These are phyloP conservation scores for Citrus trifoliata DNA, from an alignment of 345 rosid genomes.

Conservation along the genomic window DNA sequence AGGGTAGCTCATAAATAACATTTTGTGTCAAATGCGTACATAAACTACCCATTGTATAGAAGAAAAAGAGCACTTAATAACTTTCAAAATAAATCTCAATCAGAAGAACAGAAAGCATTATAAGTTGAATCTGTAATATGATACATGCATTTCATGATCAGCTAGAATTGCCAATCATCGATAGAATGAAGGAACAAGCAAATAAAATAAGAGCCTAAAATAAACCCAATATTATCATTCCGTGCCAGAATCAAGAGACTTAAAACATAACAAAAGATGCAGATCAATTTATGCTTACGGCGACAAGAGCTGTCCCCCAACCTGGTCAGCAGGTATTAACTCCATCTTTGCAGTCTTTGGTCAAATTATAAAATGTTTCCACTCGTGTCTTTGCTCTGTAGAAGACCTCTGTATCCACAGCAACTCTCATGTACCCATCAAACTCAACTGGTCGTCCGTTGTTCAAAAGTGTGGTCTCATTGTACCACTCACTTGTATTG, in stretches of 20 bases:
- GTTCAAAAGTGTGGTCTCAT: constrained; percentile 64
- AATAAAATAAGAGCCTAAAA: constrained; percentile 10
- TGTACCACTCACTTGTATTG: constrained; percentile 83
- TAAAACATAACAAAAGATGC: background rate
- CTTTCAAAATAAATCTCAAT: background rate
- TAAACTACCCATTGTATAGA: no score
- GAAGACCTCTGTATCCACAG: constrained; percentile 91
- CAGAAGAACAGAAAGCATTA: background rate
- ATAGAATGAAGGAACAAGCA: constrained; percentile 20
- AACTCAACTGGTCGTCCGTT: constrained; percentile 71
- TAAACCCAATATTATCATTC: constrained; percentile 16
- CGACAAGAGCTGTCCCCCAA: constrained; percentile 16
- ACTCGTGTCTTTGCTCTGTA: constrained; percentile 69
- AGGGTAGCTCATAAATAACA: background rate
- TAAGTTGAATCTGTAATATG: constrained; percentile 16
- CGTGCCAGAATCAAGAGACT: constrained; percentile 13
- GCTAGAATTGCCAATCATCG: constrained; percentile 10
- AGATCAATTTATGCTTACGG: constrained; percentile 14
- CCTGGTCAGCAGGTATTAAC: constrained; percentile 74
- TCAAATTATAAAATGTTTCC: constrained; percentile 86
- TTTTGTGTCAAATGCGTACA: background rate
- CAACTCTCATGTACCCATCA: constrained; percentile 96
- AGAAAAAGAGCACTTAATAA: background rate
- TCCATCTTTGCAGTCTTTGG: constrained; percentile 90
- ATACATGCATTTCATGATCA: constrained; percentile 14